A percentile compares a stretch with the other conserved stretches of the same genome.
phyloP scores from a whole-genome alignment of 2,329 filamentous ascomycete species.

The Colletotrichum gloeosporioides region DNA sequence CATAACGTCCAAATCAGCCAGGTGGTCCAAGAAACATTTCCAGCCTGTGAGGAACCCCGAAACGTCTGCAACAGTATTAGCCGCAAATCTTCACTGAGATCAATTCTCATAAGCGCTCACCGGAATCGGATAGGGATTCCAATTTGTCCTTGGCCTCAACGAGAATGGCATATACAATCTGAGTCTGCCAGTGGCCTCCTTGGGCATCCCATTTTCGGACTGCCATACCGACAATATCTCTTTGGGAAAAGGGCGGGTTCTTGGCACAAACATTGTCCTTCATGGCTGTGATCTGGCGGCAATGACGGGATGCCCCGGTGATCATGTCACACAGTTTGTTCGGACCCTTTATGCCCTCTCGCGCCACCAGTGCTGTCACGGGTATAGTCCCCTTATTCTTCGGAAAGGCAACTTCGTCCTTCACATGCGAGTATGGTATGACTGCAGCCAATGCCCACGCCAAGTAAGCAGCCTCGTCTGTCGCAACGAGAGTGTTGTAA shows the following conservation, averaged over 20 bases:
- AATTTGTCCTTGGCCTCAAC: constrained; percentile 60
- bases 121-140: constrained; percentile 25
- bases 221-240: constrained; percentile 75
- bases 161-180: constrained; percentile 71
- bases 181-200: constrained; percentile 70
- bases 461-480: constrained; percentile 70
- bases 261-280: constrained; percentile 60
- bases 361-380: constrained; percentile 65
- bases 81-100: background rate
- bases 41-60: constrained; percentile 53
- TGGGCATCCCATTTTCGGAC: constrained; percentile 73
- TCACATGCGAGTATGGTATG: constrained; percentile 72
- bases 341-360: constrained; percentile 80
- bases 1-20: constrained; percentile 59
- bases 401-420: constrained; percentile 34
- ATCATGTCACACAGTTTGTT: constrained; percentile 78
- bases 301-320: constrained; percentile 67
- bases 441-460: constrained; percentile 80
- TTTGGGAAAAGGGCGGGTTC: constrained; percentile 50
- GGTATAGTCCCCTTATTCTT: constrained; percentile 49
- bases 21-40: constrained; percentile 61
- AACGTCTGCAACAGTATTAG: constrained; percentile 38
- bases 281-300: constrained; percentile 64
- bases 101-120: background rate
- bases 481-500: constrained; percentile 61